phyloP scores from a whole-genome alignment of 1,284 basidiomycete genomes.

The Gastroboletus turbinatus region DNA sequence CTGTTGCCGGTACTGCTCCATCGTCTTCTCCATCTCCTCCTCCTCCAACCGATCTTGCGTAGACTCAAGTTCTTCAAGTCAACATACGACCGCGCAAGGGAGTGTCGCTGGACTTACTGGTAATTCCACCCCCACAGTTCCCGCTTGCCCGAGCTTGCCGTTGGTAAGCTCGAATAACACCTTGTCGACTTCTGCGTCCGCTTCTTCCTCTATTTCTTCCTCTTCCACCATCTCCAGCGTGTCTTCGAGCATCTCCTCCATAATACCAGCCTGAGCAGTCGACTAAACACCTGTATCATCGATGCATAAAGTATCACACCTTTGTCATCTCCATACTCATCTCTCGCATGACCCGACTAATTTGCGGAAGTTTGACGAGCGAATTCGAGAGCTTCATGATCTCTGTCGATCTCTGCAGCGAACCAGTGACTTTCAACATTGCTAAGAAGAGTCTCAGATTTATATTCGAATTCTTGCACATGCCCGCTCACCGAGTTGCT shows the following conservation, averaged over 20 bases:
- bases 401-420: constrained; percentile 95
- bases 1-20: constrained; percentile 86
- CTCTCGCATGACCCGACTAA: constrained; percentile 91
- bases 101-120: constrained; percentile 60
- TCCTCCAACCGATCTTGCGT: constrained; percentile 66
- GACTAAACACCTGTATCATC: constrained; percentile 7
- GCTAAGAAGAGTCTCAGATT: constrained; percentile 49
- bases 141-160: constrained; percentile 88
- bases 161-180: constrained; percentile 95
- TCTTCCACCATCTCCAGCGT: constrained; percentile 87
- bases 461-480: background rate
- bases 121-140: constrained; percentile 68
- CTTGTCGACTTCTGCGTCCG: constrained; percentile 96
- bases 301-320: constrained; percentile 42
- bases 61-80: constrained; percentile 37
- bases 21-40: constrained; percentile 79
- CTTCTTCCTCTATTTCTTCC: constrained; percentile 94
- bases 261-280: constrained; percentile 74
- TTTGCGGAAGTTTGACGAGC: constrained; percentile 89
- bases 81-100: constrained; percentile 4
- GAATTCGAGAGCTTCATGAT: constrained; percentile 98
- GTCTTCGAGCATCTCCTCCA: constrained; percentile 93
- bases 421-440: constrained; percentile 96
- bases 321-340: constrained; percentile 99
- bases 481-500: constrained; percentile 83